These are phyloP conservation scores for Gossypium davidsonii DNA, from an alignment of 441 rosid species.

Conservation along the genomic window DNA sequence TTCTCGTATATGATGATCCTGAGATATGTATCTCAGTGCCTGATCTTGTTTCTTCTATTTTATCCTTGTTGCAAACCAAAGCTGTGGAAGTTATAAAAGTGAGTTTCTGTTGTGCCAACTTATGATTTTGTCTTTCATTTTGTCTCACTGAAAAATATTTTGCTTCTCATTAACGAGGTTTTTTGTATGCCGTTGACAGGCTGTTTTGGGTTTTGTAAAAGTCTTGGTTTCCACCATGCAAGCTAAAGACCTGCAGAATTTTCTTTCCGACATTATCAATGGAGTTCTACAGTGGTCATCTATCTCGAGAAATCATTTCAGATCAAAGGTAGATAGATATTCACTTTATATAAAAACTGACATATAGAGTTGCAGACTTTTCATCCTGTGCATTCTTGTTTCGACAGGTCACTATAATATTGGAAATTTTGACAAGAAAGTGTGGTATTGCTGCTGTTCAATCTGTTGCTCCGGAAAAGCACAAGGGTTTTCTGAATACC, in stretches of 20 bases:
- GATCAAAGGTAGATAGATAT: slow-evolving; percentile 49
- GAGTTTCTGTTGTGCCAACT: slow-evolving; percentile 13
- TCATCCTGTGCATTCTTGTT: slow-evolving; percentile 7
- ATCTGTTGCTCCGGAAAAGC: slow-evolving; percentile 58
- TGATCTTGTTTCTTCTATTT: slow-evolving; percentile 62
- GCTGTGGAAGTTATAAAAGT: slow-evolving; percentile 79
- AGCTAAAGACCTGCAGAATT: slow-evolving; percentile 57
- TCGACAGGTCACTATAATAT: slow-evolving; percentile 66
- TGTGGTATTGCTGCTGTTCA: slow-evolving; percentile 73
- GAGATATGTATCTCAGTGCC: slow-evolving; percentile 53
- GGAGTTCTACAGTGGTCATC: slow-evolving; percentile 77
- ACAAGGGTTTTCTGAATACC: slow-evolving; percentile 57
- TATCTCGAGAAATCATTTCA: slow-evolving; percentile 83
- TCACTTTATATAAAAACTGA: neutral
- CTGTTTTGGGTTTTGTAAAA: slow-evolving; percentile 83
- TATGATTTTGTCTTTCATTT: neutral
- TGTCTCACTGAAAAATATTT: neutral
- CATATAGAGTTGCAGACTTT: neutral
- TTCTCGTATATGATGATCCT: slow-evolving; percentile 59
- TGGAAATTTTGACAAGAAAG: slow-evolving; percentile 79
- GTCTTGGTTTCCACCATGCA: slow-evolving; percentile 71
- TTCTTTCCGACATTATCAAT: slow-evolving; percentile 43
- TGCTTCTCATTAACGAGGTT: neutral
- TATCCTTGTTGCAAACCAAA: slow-evolving; percentile 77
- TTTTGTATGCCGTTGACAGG: slow-evolving; percentile 38